Percentiles rank a stretch among this genome's conserved stretches.
These are phyloP conservation scores for Aphanoascus verrucosus DNA, from an alignment of 2,329 filamentous ascomycete genomes.

Conservation along the genomic window DNA sequence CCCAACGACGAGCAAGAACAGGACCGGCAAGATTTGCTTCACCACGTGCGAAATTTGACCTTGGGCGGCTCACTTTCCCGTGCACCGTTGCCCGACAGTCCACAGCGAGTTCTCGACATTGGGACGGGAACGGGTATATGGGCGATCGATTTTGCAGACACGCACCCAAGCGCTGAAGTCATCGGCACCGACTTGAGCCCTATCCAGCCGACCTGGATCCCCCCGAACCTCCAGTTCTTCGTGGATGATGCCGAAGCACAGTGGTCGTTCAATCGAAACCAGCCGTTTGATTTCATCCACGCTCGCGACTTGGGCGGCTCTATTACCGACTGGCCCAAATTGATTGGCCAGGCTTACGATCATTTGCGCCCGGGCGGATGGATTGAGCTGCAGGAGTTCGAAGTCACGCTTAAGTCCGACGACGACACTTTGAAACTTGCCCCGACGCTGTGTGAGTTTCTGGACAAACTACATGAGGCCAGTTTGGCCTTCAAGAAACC, in stretches of 20 bases:
- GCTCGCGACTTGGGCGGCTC: slow-evolving; percentile 41
- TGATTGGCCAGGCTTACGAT: slow-evolving; percentile 3
- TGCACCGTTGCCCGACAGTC: slow-evolving; percentile 28
- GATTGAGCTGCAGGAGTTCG: slow-evolving; percentile 33
- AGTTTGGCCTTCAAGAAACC: slow-evolving; percentile 19
- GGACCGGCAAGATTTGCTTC: slow-evolving; percentile 38
- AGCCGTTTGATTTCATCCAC: slow-evolving; percentile 49
- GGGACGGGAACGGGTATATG: slow-evolving; percentile 38
- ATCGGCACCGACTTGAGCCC: slow-evolving; percentile 26
- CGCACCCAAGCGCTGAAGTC: slow-evolving; percentile 28
- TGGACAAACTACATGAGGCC: slow-evolving; percentile 16
- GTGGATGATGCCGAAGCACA: slow-evolving; percentile 52
- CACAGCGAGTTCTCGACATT: slow-evolving; percentile 41
- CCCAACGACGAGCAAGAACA: slow-evolving; percentile 15
- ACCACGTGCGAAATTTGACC: slow-evolving; percentile 39
- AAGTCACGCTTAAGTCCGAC: slow-evolving; percentile 11
- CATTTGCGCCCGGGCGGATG: slow-evolving; percentile 40
- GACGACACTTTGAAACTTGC: slow-evolving; percentile 9
- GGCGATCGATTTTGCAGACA: slow-evolving; percentile 39
- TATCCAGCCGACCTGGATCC: slow-evolving; percentile 32
- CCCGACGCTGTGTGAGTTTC: slow-evolving; percentile 15
- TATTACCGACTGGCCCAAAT: slow-evolving; percentile 41
- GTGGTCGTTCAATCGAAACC: slow-evolving; percentile 44
- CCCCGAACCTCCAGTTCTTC: slow-evolving; percentile 51
- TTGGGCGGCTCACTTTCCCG: slow-evolving; percentile 30